Evolutionary conservation across 345 rosid genomes (phyloP).

Genomic region (Crucihimalaya himalaica): DNA sequence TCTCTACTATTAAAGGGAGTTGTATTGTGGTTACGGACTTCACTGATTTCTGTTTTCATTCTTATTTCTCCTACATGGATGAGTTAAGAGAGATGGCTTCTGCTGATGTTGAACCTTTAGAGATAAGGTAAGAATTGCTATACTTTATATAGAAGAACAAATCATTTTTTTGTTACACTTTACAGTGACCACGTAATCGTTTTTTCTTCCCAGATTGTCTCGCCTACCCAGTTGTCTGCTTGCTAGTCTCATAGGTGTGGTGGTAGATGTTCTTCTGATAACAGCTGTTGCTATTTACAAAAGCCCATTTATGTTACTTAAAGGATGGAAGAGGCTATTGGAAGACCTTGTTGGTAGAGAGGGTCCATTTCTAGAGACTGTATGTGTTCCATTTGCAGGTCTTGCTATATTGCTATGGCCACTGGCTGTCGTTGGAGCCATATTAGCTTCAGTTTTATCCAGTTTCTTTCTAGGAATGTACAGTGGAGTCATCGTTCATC

Average conservation of each 20-base stretch:
- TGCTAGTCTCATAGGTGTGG: conserved; percentile 62
- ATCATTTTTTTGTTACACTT: not conserved
- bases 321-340: conserved; percentile 84
- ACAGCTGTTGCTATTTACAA: conserved; percentile 71
- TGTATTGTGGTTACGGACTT: conserved; percentile 72
- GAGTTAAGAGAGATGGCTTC: conserved; percentile 62
- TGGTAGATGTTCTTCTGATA: conserved; percentile 59
- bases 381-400: conserved; percentile 91
- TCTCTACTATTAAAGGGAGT: conserved; percentile 64
- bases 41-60: conserved; percentile 86
- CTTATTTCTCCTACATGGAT: conserved; percentile 89
- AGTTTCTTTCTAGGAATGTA: conserved; percentile 75
- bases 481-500: conserved; percentile 69
- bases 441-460: conserved; percentile 54
- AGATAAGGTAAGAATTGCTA: conserved; percentile 52
- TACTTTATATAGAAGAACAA: not conserved
- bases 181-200: not conserved
- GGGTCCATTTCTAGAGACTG: conserved; percentile 86
- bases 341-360: conserved; percentile 91
- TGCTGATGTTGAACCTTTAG: conserved; percentile 56
- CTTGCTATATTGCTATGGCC: conserved; percentile 86
- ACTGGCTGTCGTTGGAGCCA: conserved; percentile 69
- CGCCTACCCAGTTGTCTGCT: conserved; percentile 67
- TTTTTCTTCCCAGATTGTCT: conserved; percentile 48
- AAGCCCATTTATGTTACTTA: conserved; percentile 80